Evolutionary conservation across 371 early-diverging fungal species (phyloP).

Genomic region (Saksenaea oblongispora): DNA sequence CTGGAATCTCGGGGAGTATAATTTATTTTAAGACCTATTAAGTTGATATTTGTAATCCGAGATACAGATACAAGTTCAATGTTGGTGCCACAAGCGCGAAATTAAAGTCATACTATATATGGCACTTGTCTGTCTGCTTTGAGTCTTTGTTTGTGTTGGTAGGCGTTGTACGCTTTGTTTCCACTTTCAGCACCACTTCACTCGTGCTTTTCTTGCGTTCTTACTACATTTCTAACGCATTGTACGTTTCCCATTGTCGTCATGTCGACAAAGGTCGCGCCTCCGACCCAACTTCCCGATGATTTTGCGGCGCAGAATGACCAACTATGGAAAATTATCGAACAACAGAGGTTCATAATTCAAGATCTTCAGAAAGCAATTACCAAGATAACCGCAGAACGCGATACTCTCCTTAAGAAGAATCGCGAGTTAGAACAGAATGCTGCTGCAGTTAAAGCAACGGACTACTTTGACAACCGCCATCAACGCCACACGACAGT

Average conservation of each 20-base stretch:
- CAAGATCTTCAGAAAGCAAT: conserved; percentile 59
- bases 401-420: conserved; percentile 39
- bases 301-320: conserved; percentile 60
- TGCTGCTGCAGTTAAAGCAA: neutral
- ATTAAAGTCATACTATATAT: neutral
- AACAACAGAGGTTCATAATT: conserved; percentile 78
- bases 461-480: neutral
- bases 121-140: neutral
- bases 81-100: conserved; percentile 1
- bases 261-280: conserved; percentile 5
- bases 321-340: conserved; percentile 83
- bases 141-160: neutral
- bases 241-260: neutral
- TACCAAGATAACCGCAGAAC: conserved; percentile 38
- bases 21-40: neutral
- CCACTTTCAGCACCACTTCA: neutral
- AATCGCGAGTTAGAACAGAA: conserved; percentile 18
- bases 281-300: neutral
- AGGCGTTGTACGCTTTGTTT: neutral
- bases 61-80: neutral
- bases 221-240: neutral
- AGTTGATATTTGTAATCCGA: neutral
- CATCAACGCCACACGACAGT: neutral
- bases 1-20: too few relatives aligned
- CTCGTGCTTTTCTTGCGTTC: neutral